These are phyloP conservation scores for Cichorium intybus DNA, from an alignment of 140 eudicot species.

Conservation along the genomic window DNA sequence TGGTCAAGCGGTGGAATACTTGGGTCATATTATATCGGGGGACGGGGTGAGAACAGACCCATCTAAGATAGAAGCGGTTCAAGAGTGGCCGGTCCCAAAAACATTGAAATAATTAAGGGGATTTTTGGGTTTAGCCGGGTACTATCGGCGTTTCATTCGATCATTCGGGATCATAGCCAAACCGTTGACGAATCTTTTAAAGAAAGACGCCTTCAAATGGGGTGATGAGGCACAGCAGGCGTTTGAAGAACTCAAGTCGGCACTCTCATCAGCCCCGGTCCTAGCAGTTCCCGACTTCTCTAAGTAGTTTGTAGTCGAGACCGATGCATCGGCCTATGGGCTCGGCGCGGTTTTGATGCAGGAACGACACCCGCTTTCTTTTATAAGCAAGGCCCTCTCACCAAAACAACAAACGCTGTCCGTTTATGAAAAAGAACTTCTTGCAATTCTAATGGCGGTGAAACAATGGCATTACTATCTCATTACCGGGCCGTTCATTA, in stretches of 20 bases:
- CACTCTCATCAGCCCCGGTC: neutral
- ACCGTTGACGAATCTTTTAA: neutral
- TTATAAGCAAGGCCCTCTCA: conserved; percentile 1
- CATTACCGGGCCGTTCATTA: neutral
- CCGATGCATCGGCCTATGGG: neutral
- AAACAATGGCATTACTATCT: neutral
- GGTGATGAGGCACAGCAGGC: neutral
- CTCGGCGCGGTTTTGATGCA: neutral
- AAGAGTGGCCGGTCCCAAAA: conserved; percentile 10
- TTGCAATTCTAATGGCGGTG: conserved; percentile 1
- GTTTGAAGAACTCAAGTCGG: neutral
- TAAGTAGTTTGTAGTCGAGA: neutral
- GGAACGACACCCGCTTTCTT: neutral
- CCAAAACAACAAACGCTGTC: neutral
- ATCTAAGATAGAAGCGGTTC: neutral
- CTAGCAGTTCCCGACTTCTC: neutral
- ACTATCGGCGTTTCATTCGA: neutral
- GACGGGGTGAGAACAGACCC: conserved; percentile 7
- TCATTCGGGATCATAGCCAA: neutral
- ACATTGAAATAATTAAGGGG: neutral
- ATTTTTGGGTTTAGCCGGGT: neutral
- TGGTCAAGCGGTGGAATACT: conserved; percentile 10
- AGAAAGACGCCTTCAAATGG: neutral
- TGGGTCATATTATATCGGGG: conserved; percentile 14
- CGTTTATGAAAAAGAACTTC: neutral